A percentile compares a stretch with the other conserved stretches of the same genome.
Conservation (phyloP, 352 stramenopile genomes). For the Thraustochytrium aureum region DNA sequence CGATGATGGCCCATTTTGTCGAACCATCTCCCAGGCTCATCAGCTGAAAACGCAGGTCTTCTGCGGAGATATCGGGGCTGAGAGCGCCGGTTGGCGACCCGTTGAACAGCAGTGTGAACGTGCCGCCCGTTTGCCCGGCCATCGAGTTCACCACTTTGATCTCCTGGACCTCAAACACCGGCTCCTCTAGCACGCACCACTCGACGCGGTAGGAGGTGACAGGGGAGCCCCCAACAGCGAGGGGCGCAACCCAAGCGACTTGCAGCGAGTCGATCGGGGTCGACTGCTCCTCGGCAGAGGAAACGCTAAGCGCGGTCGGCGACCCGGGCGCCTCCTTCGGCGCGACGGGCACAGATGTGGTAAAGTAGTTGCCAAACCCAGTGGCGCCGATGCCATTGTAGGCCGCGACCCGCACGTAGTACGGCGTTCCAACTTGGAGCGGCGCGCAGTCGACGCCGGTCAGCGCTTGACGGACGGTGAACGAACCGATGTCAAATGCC, state of each 20-base stretch:
- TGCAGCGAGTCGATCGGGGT: conserved; percentile 61
- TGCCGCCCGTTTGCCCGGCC: conserved; percentile 59
- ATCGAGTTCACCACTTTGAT: conserved; percentile 65
- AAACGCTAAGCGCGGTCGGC: conserved; percentile 68
- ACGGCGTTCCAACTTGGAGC: conserved; percentile 70
- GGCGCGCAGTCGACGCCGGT: conserved; percentile 54
- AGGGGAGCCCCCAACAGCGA: conserved; percentile 65
- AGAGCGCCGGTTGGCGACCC: conserved; percentile 67
- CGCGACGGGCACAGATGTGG: conserved; percentile 69
- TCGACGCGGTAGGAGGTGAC: conserved; percentile 74
- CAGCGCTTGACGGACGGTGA: conserved; percentile 58
- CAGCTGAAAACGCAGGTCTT: conserved; percentile 66
- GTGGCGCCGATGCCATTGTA: conserved; percentile 69
- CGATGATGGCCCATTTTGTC: conserved; percentile 60
- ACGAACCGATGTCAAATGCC: conserved; percentile 70
- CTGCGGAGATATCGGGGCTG: conserved; percentile 60
- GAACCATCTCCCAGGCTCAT: conserved; percentile 68
- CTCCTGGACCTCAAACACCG: conserved; percentile 68
- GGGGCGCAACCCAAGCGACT: conserved; percentile 63
- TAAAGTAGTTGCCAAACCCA: conserved; percentile 63
- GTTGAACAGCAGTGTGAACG: conserved; percentile 71
- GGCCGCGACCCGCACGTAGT: conserved; percentile 78
- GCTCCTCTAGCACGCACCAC: conserved; percentile 63
- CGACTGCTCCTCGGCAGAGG: conserved; percentile 62
- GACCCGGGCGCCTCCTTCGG: conserved; percentile 82